Conservation (phyloP, 495 filamentous ascomycete species). For the Lasiosphaeria hispida region DNA sequence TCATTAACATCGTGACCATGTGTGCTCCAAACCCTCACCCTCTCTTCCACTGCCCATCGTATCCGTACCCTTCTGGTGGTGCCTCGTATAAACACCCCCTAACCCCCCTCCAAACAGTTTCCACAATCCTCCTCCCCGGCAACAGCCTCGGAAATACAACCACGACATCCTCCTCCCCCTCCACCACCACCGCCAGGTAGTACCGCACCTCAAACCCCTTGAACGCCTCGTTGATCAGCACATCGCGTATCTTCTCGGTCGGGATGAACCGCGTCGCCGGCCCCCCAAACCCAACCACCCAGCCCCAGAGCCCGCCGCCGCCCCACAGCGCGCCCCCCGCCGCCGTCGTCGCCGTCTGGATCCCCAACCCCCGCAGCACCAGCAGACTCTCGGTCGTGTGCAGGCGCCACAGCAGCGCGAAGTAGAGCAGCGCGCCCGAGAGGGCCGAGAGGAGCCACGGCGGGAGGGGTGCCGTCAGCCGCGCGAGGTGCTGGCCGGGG, state of each 20-base stretch:
- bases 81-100: conserved; percentile 72
- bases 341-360: conserved; percentile 74
- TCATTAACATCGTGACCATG: too few relatives aligned
- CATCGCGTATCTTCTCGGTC: conserved; percentile 83
- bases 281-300: conserved; percentile 44
- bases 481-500: conserved; percentile 40
- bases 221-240: conserved; percentile 95
- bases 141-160: conserved; percentile 89
- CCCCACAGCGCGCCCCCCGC: conserved; percentile 43
- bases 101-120: conserved; percentile 80
- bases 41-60: neutral
- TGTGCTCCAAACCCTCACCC: neutral
- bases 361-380: conserved; percentile 82
- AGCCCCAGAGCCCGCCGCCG: neutral
- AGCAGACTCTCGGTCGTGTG: conserved; percentile 79
- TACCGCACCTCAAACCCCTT: conserved; percentile 87
- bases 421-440: conserved; percentile 29
- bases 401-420: conserved; percentile 34
- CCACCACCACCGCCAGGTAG: conserved; percentile 86
- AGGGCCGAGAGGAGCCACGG: conserved; percentile 26
- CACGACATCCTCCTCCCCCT: conserved; percentile 82
- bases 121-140: conserved; percentile 66
- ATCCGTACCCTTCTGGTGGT: neutral
- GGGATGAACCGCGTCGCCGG: conserved; percentile 76
- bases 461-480: conserved; percentile 40